Conservation (phyloP, 257 asterid genomes). For the Mentha longifolia region DNA sequence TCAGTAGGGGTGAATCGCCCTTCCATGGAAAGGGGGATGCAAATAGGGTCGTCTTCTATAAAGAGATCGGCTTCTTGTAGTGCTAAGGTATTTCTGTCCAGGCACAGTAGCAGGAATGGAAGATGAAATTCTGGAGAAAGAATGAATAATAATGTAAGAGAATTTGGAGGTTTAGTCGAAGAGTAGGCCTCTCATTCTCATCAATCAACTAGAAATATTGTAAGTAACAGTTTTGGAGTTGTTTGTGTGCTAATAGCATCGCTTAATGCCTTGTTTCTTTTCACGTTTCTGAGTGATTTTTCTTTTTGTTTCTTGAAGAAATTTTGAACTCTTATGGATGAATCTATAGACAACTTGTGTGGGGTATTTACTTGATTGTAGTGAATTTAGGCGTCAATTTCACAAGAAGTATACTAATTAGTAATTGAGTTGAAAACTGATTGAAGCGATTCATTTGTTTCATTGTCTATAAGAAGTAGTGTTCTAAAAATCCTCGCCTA, state of each 20-base stretch:
- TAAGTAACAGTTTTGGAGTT: slow-evolving; percentile 38
- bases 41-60: slow-evolving; percentile 33
- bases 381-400: not conserved
- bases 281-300: too few relatives aligned
- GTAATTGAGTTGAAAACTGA: not conserved
- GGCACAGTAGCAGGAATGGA: slow-evolving; percentile 44
- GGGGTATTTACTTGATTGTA: not conserved
- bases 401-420: not conserved
- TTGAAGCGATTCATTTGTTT: too few relatives aligned
- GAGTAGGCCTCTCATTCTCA: slow-evolving; percentile 38
- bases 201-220: slow-evolving; percentile 8
- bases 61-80: slow-evolving; percentile 69
- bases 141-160: not conserved
- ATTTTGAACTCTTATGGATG: too few relatives aligned
- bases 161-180: slow-evolving; percentile 39
- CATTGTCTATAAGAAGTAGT: too few relatives aligned
- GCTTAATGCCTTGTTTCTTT: too few relatives aligned
- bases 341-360: not conserved
- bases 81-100: slow-evolving; percentile 48
- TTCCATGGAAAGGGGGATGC: slow-evolving; percentile 26
- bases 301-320: too few relatives aligned
- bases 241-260: slow-evolving; percentile 3
- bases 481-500: too few relatives aligned
- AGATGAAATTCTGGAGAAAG: not conserved
- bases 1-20: slow-evolving; percentile 23